These are phyloP conservation scores for Jatropha podagrica DNA, from an alignment of 441 rosid genomes.

Conservation along the genomic window DNA sequence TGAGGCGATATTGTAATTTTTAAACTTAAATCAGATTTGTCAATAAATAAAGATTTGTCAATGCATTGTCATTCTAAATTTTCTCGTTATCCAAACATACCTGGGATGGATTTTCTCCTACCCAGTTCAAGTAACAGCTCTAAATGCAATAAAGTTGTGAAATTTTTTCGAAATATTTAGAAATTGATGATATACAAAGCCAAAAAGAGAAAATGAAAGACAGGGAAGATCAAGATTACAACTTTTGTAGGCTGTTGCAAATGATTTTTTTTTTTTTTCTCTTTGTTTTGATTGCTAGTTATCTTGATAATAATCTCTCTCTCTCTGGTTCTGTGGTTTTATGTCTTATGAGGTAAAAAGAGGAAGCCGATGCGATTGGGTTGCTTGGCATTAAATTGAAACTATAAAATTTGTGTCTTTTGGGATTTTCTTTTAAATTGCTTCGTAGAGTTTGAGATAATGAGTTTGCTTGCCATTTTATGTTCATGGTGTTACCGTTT, in stretches of 20 bases:
- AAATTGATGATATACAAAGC: conserved; percentile 20
- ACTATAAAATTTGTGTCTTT: no score
- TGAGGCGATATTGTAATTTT: neutral
- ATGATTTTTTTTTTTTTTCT: no score
- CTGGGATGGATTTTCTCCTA: conserved; percentile 28
- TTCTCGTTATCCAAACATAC: conserved; percentile 46
- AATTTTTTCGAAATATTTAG: conserved; percentile 16
- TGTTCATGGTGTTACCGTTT: no score
- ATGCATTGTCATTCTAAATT: conserved; percentile 57
- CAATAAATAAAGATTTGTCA: neutral
- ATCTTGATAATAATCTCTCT: no score
- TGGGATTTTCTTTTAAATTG: no score
- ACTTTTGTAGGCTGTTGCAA: neutral
- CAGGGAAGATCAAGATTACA: conserved; percentile 27
- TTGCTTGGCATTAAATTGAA: no score
- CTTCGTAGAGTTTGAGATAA: no score
- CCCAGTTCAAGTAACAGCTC: conserved; percentile 26
- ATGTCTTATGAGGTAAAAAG: no score
- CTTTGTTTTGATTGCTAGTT: no score
- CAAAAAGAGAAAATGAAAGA: conserved; percentile 9
- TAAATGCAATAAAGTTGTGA: conserved; percentile 21
- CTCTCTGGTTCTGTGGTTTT: no score
- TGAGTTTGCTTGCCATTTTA: no score
- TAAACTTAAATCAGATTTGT: neutral
- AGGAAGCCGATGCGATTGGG: no score